Conservation (phyloP, 805 yeast species). For the Sungouiella blattae region DNA sequence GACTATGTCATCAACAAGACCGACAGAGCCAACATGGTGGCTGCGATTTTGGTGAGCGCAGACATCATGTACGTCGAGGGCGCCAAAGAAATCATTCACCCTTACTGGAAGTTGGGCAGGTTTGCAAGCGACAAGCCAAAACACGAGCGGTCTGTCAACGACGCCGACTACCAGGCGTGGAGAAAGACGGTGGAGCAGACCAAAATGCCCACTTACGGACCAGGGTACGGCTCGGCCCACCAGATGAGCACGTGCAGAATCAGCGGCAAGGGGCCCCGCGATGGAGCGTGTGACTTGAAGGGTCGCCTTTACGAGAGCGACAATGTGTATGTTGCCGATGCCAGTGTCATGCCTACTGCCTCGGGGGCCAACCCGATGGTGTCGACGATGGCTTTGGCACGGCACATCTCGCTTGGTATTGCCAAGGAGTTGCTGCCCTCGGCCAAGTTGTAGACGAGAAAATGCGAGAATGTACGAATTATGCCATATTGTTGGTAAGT, state of each 20-base stretch:
- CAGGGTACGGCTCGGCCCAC: slow-evolving; percentile 46
- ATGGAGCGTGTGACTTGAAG: slow-evolving; percentile 41
- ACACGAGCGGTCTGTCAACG: slow-evolving; percentile 35
- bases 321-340: slow-evolving; percentile 48
- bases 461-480: no score
- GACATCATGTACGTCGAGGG: slow-evolving; percentile 48
- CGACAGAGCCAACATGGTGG: slow-evolving; percentile 38
- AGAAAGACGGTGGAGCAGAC: slow-evolving; percentile 25
- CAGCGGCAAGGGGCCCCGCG: slow-evolving; percentile 42
- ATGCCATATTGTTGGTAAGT: no score
- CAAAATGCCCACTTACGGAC: slow-evolving; percentile 26
- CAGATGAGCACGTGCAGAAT: slow-evolving; percentile 53
- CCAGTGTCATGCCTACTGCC: slow-evolving; percentile 49
- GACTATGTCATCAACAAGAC: slow-evolving; percentile 39
- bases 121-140: slow-evolving; percentile 36
- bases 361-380: slow-evolving; percentile 57
- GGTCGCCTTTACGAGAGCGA: slow-evolving; percentile 48
- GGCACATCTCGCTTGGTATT: slow-evolving; percentile 38
- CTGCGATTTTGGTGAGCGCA: slow-evolving; percentile 37
- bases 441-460: slow-evolving; percentile 26
- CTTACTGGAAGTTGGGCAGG: slow-evolving; percentile 31
- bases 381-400: slow-evolving; percentile 44
- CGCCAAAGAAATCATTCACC: slow-evolving; percentile 40
- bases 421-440: slow-evolving; percentile 28
- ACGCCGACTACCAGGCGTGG: slow-evolving; percentile 41